Evolutionary conservation across 176 grass and related monocot genomes (phyloP), one percentile per base, ranked within the genome.

Genomic region (Carex scoparia): DNA sequence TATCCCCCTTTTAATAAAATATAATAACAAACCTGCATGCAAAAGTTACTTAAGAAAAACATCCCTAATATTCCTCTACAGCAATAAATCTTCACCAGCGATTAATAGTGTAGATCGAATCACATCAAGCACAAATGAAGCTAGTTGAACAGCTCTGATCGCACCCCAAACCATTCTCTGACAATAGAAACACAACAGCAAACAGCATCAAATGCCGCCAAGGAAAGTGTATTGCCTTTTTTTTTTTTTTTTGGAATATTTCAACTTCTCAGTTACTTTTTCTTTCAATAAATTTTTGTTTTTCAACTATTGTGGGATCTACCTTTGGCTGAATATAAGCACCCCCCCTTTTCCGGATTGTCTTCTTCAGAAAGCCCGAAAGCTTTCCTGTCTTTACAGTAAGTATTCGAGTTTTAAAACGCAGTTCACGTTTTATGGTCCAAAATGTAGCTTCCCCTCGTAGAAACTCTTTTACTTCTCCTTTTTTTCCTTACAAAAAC

Each of bases 21-120:
- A 90, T 84, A 91, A 83, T 80, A 94, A 92, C 55, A 81, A 83
- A 99, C 96, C 96, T 95, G 93, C 91, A 99, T 85, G 61, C 85
- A 94, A 48, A 92, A 82, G 76, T 85, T 32, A 82, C 87, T 98
- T 90, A 92, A 92, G 56, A 71, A 85, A 88, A 85, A 82, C 12
- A 53, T 76, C 88, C 85, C 69, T 69, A 93, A 84, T 92, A 89
- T 80, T 54, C 75, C 86, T 89, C 88, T 77, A 91, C 78, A 86
- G 85, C 70, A 87, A 65, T 70, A 72, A 83, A 53, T 66, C 79
- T 49, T 81, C 79, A 81, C 79, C 79, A 83, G 62, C 64, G 67
- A 56, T 83, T 88, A 89, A 81, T 91, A 89, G 65, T 44, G 86
- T 80, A 90, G 86, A 84, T 72, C 82, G 81, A 66, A 85, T 90